Evolutionary conservation across 1,284 basidiomycete genomes (phyloP), one percentile per base, ranked within the genome.

Genomic region (Filobasidium uniguttulatum): DNA sequence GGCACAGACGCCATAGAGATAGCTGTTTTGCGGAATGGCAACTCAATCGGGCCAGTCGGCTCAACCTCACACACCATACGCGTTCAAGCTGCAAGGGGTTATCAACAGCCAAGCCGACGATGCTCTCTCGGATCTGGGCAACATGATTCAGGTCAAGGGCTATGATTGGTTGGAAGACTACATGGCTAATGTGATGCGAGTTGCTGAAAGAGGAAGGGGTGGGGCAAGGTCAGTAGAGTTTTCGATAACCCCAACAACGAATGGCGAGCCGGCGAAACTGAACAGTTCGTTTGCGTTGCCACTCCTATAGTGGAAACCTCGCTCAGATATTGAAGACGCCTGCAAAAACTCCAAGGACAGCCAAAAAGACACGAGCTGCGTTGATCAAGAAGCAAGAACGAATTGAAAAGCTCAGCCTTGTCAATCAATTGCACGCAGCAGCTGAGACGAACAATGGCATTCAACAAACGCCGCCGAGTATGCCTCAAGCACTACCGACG

Each of bases 301-400:
- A 38, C 3, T 19, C 36, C 12, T 19, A 34, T 22, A 66, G 66
- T 38, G 62, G 60, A 7, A 62, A 64, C 1, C 59, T 70, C 23
- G 60, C 64, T 19, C 62, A 66, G 36, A 55, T 68, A 20, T 64
- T 70, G 55, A 70, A 70, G 55, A 70, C 68, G 0, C 68, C 68
- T 10, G 66, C 65, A 23, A 57, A 62, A 33, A 67, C 65, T 2
- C 48, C 47, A 15, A 34, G 52, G 33, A 70, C 66, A 20, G 58
- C 60, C 25, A 68, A 68, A 58, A 68, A 68, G 59, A 70, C 68
- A 0, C 54, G 68, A 37, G 62, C 65, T 2, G 54, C 53, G 3
- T 55, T 60, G 0, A 57, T 60, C 3, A 63, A 63, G 20, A 59
- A 55, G 29, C 64, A 63, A 41, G 61, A 66, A 3, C 51, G 58